These are phyloP conservation scores for Phytopythium sindhum DNA, from an alignment of 352 stramenopile species.

Conservation along the genomic window DNA sequence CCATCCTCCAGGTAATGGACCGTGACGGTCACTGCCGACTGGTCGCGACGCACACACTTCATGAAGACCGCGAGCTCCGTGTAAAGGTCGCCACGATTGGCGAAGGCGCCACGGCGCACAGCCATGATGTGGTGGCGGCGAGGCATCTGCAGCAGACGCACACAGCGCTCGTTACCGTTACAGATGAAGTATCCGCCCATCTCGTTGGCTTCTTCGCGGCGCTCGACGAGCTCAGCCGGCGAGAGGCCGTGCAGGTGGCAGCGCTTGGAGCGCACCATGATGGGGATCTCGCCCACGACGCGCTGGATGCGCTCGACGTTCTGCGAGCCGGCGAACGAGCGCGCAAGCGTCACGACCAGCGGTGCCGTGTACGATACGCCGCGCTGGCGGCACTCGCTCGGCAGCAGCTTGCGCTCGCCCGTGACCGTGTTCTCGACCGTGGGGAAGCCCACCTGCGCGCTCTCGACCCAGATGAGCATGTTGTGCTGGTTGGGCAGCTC, in stretches of 20 bases:
- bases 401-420: constrained; percentile 83
- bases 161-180: constrained; percentile 98
- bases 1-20: constrained; percentile 98
- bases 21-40: constrained; percentile 96
- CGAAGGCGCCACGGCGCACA: constrained; percentile 96
- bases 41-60: constrained; percentile 94
- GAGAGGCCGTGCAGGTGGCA: constrained; percentile 93
- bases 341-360: constrained; percentile 92
- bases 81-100: constrained; percentile 95
- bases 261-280: constrained; percentile 96
- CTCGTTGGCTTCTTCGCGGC: constrained; percentile 94
- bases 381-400: constrained; percentile 95
- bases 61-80: constrained; percentile 97
- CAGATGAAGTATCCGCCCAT: constrained; percentile 99
- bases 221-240: constrained; percentile 86
- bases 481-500: constrained; percentile 85
- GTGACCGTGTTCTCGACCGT: constrained; percentile 83
- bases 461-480: constrained; percentile 91
- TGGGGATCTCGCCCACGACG: constrained; percentile 94
- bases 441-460: constrained; percentile 91
- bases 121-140: constrained; percentile 89
- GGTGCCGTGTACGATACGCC: constrained; percentile 95
- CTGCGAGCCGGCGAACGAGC: constrained; percentile 72
- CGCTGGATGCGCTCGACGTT: constrained; percentile 83
- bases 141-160: constrained; percentile 96